Conservation (phyloP, 495 filamentous ascomycete genomes). For the Podospora bellae-mahoneyi region DNA sequence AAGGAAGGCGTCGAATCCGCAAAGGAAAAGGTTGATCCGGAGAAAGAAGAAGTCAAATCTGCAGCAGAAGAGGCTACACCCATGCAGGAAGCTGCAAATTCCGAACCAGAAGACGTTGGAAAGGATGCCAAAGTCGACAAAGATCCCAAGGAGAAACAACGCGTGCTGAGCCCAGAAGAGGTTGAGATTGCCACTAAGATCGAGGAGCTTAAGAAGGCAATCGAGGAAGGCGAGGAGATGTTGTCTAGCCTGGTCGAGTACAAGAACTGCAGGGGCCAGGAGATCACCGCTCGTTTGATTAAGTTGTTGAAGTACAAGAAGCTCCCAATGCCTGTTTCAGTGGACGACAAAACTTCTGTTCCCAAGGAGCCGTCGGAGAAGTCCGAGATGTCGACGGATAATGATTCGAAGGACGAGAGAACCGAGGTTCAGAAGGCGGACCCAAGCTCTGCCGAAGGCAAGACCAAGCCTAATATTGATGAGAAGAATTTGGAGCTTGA, state of each 20-base stretch:
- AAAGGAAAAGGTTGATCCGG: too few species aligned
- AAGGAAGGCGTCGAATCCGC: background rate
- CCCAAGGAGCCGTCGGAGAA: background rate
- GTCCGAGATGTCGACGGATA: background rate
- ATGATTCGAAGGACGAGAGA: background rate
- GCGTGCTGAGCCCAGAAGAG: background rate
- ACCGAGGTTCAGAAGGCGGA: background rate
- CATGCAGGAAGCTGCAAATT: background rate
- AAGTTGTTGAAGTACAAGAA: background rate
- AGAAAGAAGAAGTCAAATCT: background rate
- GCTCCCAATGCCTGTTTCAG: background rate
- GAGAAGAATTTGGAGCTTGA: background rate
- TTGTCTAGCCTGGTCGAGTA: background rate
- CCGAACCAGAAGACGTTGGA: background rate
- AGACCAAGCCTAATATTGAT: background rate
- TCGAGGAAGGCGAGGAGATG: background rate
- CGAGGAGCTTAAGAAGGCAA: background rate
- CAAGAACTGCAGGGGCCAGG: background rate
- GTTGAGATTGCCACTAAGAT: background rate
- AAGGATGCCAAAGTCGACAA: background rate
- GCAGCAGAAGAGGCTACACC: background rate
- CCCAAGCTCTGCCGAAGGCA: background rate
- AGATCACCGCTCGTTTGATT: background rate
- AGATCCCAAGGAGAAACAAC: background rate
- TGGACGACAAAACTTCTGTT: background rate